Percentiles rank a stretch among this genome's conserved stretches.
These are phyloP conservation scores for Capsella bursapastoris DNA, from an alignment of 345 rosid genomes.

Conservation along the genomic window DNA sequence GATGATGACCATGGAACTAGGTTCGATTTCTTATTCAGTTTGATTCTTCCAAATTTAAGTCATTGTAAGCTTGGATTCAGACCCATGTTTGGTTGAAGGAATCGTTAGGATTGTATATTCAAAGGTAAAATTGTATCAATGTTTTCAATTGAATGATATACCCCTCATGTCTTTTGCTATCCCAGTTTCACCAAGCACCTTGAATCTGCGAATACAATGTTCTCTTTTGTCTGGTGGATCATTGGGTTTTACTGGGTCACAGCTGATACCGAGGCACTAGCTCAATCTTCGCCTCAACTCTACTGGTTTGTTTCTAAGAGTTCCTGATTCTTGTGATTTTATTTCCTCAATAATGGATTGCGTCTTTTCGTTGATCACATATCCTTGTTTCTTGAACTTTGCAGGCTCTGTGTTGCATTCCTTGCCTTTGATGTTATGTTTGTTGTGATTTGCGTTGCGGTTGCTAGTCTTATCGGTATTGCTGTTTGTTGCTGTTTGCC, in stretches of 20 bases:
- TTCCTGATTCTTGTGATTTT: background rate
- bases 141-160: background rate
- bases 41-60: background rate
- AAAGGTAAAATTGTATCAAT: background rate
- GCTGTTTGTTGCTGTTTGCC: slow-evolving; percentile 97
- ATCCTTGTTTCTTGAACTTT: slow-evolving; percentile 16
- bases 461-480: slow-evolving; percentile 78
- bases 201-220: slow-evolving; percentile 82
- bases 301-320: slow-evolving; percentile 61
- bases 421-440: slow-evolving; percentile 88
- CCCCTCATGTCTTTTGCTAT: background rate
- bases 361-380: background rate
- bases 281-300: slow-evolving; percentile 66
- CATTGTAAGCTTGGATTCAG: background rate
- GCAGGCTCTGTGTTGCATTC: slow-evolving; percentile 86
- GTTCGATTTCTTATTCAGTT: slow-evolving; percentile 33
- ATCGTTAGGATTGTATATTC: slow-evolving; percentile 19
- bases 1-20: slow-evolving; percentile 54
- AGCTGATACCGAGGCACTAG: slow-evolving; percentile 53
- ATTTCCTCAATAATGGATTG: background rate
- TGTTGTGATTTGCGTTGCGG: slow-evolving; percentile 70
- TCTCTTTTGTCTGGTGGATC: slow-evolving; percentile 89
- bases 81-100: background rate
- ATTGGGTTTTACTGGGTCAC: slow-evolving; percentile 88
- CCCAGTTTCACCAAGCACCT: slow-evolving; percentile 42